These are phyloP conservation scores for Spatholobus suberectus DNA, from an alignment of 306 rosid species.

Conservation along the genomic window DNA sequence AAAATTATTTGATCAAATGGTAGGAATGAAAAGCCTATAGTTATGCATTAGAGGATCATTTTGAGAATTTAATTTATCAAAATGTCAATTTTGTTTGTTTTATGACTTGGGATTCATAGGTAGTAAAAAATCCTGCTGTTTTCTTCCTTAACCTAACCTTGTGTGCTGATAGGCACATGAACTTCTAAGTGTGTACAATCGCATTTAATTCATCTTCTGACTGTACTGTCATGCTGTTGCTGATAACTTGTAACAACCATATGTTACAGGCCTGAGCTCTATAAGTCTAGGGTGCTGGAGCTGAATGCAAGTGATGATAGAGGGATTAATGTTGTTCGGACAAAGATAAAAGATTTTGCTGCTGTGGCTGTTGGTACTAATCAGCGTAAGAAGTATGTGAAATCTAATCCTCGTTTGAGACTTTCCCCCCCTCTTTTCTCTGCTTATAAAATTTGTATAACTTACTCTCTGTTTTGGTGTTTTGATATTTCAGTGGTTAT, in stretches of 20 bases:
- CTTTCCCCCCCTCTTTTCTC: background rate
- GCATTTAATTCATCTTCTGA: background rate
- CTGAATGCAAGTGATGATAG: conserved; percentile 99
- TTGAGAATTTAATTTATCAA: background rate
- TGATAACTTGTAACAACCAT: background rate
- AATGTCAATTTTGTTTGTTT: background rate
- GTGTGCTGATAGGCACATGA: background rate
- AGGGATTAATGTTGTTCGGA: conserved; percentile 92
- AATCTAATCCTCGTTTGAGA: background rate
- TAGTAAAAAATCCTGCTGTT: background rate
- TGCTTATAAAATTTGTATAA: background rate
- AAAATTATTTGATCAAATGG: background rate
- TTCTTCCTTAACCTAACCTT: background rate
- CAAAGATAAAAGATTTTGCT: conserved; percentile 92
- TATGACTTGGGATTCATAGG: background rate
- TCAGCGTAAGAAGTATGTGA: conserved; percentile 58
- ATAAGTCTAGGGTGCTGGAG: conserved; percentile 90
- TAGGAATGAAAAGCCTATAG: background rate
- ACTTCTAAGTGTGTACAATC: background rate
- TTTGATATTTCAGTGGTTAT: conserved; percentile 60
- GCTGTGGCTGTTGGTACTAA: conserved; percentile 77
- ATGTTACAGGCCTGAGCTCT: conserved; percentile 77
- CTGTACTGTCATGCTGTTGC: background rate
- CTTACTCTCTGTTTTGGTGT: background rate
- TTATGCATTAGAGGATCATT: background rate